phyloP scores from a whole-genome alignment of 306 rosid species.

The Carpinus viminea region DNA sequence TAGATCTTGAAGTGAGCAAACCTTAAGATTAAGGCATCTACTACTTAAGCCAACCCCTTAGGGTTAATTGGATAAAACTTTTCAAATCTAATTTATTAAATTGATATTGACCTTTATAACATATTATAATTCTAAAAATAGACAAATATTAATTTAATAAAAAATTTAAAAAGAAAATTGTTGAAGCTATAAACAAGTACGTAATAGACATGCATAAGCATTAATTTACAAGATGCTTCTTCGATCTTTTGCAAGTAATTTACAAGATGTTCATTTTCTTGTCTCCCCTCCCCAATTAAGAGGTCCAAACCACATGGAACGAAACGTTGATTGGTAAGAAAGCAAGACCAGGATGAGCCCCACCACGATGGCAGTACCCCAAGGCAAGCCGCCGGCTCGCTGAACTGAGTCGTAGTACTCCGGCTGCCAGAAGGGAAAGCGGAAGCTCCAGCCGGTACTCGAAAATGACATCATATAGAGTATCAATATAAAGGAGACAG shows the following conservation, averaged over 20 bases:
- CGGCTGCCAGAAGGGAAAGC: constrained; percentile 26
- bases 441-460: constrained; percentile 23
- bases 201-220: no score
- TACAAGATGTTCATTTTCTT: background rate
- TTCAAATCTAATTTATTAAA: no score
- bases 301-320: constrained; percentile 57
- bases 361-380: constrained; percentile 48
- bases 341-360: constrained; percentile 42
- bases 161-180: no score
- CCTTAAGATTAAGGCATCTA: no score
- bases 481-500: constrained; percentile 43
- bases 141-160: no score
- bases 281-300: constrained; percentile 21
- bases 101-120: no score
- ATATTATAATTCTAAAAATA: no score
- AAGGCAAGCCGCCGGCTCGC: constrained; percentile 35
- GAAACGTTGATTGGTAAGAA: constrained; percentile 45
- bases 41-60: no score
- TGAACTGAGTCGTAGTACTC: constrained; percentile 11
- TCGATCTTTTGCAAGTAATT: background rate
- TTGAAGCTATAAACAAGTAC: no score
- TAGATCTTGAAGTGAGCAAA: no score
- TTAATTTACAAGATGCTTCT: background rate
- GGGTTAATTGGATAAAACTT: no score
- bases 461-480: constrained; percentile 51